phyloP scores from a whole-genome alignment of 1,284 basidiomycete species.

The Sanghuangporus baumii region DNA sequence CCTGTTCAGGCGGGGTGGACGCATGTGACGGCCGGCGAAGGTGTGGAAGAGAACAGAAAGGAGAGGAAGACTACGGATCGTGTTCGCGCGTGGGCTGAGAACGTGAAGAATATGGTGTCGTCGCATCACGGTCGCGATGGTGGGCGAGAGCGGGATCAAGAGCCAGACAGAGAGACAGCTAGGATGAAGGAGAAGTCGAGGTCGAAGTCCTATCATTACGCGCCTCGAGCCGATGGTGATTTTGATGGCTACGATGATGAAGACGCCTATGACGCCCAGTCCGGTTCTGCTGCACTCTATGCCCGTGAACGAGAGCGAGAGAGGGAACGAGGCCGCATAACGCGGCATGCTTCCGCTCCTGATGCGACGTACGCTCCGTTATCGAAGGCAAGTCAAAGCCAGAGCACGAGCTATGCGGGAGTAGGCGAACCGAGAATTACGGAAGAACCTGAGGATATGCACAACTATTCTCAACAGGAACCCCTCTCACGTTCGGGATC shows the following conservation, averaged over 20 bases:
- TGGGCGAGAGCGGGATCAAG: background rate
- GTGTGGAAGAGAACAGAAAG: background rate
- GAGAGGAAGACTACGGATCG: constrained; percentile 4
- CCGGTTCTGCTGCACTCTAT: background rate
- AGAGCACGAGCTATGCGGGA: background rate
- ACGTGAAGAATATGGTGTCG: background rate
- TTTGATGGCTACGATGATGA: background rate
- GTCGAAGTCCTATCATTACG: background rate
- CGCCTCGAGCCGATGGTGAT: background rate
- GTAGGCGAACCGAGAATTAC: background rate
- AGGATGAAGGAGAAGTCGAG: background rate
- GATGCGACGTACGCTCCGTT: background rate
- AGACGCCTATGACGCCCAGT: background rate
- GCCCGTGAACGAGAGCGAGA: constrained; percentile 1
- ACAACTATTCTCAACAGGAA: background rate
- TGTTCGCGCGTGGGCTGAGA: constrained; percentile 4
- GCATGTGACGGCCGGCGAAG: background rate
- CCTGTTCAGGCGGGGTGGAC: background rate
- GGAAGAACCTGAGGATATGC: constrained; percentile 12
- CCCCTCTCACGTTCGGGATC: background rate
- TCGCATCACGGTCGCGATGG: background rate
- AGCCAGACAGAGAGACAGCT: background rate
- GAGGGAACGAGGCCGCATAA: background rate
- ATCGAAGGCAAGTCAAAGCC: background rate
- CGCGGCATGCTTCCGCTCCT: background rate